phyloP scores from a whole-genome alignment of 2,329 filamentous ascomycete genomes.

The Cylindrodendrum hubeiense region DNA sequence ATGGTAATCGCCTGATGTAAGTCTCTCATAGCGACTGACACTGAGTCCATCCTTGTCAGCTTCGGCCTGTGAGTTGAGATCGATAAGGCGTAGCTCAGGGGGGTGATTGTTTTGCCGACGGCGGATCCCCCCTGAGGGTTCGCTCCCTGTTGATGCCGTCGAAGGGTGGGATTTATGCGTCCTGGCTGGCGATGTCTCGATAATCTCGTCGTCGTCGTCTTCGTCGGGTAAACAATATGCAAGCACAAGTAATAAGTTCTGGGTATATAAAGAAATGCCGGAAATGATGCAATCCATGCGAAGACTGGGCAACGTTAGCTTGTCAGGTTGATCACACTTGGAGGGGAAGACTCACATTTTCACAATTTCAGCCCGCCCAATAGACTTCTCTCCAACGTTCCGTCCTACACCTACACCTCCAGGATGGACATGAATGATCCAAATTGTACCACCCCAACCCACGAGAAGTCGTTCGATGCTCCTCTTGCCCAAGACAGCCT shows the following conservation, averaged over 20 bases:
- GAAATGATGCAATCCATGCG: slow-evolving; percentile 98
- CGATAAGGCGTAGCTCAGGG: slow-evolving; percentile 91
- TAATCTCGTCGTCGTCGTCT: slow-evolving; percentile 66
- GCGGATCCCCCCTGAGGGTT: slow-evolving; percentile 74
- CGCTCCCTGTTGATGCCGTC: slow-evolving; percentile 63
- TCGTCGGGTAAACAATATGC: slow-evolving; percentile 86
- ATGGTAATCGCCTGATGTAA: slow-evolving; percentile 93
- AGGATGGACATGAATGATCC: slow-evolving; percentile 92
- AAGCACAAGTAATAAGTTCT: slow-evolving; percentile 89
- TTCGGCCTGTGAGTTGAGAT: slow-evolving; percentile 87
- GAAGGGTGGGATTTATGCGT: slow-evolving; percentile 59
- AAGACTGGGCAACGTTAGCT: slow-evolving; percentile 69
- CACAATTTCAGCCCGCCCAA: slow-evolving; percentile 88
- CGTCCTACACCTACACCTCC: slow-evolving; percentile 76
- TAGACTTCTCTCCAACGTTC: slow-evolving; percentile 75
- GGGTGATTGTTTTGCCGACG: slow-evolving; percentile 83
- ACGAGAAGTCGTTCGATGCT: slow-evolving; percentile 84
- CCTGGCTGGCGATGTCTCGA: slow-evolving; percentile 42
- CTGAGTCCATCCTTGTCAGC: slow-evolving; percentile 88
- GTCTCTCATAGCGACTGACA: slow-evolving; percentile 86
- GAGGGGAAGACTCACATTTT: slow-evolving; percentile 79
- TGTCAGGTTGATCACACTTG: slow-evolving; percentile 74
- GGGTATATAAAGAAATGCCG: slow-evolving; percentile 95
- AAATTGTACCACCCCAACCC: slow-evolving; percentile 96
- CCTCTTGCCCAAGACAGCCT: slow-evolving; percentile 60